phyloP scores from a whole-genome alignment of 306 rosid species.

The Rosa lucieae region DNA sequence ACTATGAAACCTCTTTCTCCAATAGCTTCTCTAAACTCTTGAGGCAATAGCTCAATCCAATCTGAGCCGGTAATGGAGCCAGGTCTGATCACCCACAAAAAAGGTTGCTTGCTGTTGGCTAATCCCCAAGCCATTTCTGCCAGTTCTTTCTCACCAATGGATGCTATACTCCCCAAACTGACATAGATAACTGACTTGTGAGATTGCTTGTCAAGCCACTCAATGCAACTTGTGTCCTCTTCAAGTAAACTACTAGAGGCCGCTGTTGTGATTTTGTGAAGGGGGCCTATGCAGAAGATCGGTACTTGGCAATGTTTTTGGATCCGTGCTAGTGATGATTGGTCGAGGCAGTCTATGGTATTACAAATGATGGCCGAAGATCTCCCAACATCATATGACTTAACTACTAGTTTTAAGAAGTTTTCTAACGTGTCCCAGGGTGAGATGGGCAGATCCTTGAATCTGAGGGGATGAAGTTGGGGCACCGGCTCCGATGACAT shows the following conservation, averaged over 20 bases:
- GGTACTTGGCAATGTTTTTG: constrained; percentile 22
- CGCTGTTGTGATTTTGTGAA: constrained; percentile 33
- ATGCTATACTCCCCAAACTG: constrained; percentile 58
- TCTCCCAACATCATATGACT: constrained; percentile 20
- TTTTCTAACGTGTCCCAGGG: not conserved
- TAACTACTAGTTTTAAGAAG: not conserved
- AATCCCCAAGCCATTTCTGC: constrained; percentile 52
- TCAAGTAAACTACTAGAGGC: constrained; percentile 24
- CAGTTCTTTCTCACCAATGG: constrained; percentile 38
- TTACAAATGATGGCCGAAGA: constrained; percentile 47
- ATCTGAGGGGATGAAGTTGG: constrained; percentile 39
- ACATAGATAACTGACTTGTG: constrained; percentile 24
- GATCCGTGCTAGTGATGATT: constrained; percentile 22
- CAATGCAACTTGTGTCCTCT: constrained; percentile 27
- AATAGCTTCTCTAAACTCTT: constrained; percentile 37
- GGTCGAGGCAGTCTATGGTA: constrained; percentile 40
- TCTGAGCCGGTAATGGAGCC: constrained; percentile 45
- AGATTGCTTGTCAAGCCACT: constrained; percentile 30
- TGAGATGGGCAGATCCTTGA: constrained; percentile 52
- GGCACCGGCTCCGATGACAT: constrained; percentile 31
- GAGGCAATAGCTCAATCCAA: constrained; percentile 53
- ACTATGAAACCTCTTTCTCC: constrained; percentile 50
- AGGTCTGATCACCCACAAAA: constrained; percentile 64
- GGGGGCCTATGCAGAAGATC: constrained; percentile 49
- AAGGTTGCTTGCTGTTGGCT: constrained; percentile 44